Evolutionary conservation across 768 basidiomycete species (phyloP), one percentile per base, ranked within the genome.

Genomic region (Leccinum incarnatum): DNA sequence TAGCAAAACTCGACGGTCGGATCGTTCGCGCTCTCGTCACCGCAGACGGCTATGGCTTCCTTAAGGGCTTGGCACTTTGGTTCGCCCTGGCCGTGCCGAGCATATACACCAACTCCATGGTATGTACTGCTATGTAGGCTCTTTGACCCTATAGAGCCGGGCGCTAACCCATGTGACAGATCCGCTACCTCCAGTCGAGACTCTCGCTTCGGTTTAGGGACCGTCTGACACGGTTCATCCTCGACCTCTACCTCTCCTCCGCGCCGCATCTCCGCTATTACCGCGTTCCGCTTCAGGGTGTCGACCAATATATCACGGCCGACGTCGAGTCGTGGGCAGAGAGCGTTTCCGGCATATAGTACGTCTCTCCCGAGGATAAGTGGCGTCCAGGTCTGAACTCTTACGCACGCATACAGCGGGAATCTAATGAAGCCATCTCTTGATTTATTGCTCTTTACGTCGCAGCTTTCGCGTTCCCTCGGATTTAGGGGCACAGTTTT

Each of bases 31-130:
- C 95, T 72, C 75, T 98, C 59, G 95, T 93, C 46, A 91, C 86
- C 49, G 95, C 93, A 0, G 86, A 98, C 67, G 90, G 86, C 0
- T 80, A 80, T 53, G 94, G 93, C 0, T 98, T 98, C 69, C 63
- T 93, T 17, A 82, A 77, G 54, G 95, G 95, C 1, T 74, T 98
- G 1, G 88, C 78, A 0, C 77, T 92, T 55, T 98, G 96, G 96
- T 97, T 95, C 68, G 76, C 85, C 10, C 79, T 98, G 10, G 93
- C 95, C 2, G 80, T 98, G 25, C 96, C 96, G 0, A 93, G 91
- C 68, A 94, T 93, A 21, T 95, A 94, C 70, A 98, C 96, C 0
- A 98, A 98, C 69, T 88, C 92, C 2, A 94, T 98, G 92, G 93
- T 23, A 23, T 23, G 21, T 21, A 21, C 21, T 21, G 21, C 21